Conservation (phyloP, 768 basidiomycete genomes). For the Suillus paluster region DNA sequence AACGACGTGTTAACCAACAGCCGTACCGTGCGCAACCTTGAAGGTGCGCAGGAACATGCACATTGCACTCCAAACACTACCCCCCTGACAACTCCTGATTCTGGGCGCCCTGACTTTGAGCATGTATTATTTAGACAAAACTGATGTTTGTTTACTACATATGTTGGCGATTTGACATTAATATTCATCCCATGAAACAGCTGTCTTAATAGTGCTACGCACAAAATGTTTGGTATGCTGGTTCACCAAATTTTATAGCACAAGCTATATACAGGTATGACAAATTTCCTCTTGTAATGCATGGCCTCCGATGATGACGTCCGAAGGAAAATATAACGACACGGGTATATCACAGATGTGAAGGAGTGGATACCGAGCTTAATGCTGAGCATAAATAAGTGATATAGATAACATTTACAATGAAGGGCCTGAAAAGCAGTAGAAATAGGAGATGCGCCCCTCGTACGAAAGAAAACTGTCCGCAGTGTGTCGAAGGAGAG, state of each 20-base stretch:
- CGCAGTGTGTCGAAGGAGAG: constrained; percentile 3
- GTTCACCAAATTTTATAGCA: not conserved
- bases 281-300: not conserved
- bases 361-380: constrained; percentile 10
- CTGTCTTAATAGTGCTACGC: not conserved
- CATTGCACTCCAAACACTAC: constrained; percentile 3
- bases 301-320: not conserved
- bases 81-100: constrained; percentile 2
- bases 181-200: not conserved
- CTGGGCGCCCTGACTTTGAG: not conserved
- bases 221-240: not conserved
- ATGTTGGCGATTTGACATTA: not conserved
- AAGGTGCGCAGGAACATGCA: constrained; percentile 10
- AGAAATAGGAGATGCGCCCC: not conserved
- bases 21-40: constrained; percentile 2
- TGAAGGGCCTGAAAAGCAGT: not conserved
- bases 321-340: not conserved
- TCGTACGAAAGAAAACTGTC: constrained; percentile 3
- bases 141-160: constrained; percentile 4
- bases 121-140: constrained; percentile 9
- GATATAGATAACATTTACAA: constrained; percentile 1
- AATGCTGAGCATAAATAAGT: constrained; percentile 14
- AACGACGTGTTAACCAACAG: not conserved
- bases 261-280: not conserved
- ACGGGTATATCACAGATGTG: not conserved